Evolutionary conservation across 495 filamentous ascomycete species (phyloP), one percentile per base, ranked within the genome.

Genomic region (Penicillium salamii): DNA sequence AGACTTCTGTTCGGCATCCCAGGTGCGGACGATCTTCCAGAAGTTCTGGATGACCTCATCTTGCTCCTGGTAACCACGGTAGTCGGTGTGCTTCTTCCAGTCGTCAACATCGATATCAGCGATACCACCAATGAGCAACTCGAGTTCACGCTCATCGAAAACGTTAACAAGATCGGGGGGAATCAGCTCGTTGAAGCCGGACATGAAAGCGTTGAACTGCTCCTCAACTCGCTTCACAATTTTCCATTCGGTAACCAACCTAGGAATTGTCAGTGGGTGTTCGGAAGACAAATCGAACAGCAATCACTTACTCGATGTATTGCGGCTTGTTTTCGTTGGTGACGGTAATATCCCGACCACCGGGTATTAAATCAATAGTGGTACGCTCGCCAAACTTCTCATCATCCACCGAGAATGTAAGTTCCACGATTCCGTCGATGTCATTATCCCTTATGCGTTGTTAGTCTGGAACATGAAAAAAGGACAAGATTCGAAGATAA

Each of bases 51-150:
- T 95, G 24, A 97, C 95, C 62, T 96, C 89, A 66, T 97, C 95
- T 43, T 82, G 84, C 70, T 99, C 93, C 32, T 95, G 96, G 75
- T 99, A 99, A n/a, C 93, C 93, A 51, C 93, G 84, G 72, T 99
- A 99, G 65, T 99, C 93, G n/a, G 93, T 99, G 73, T 99, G 93
- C 75, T 99, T 99, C 85, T 99, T 99, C 93, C 93, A 99, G 69
- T 99, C 93, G 40, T 97, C 93, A 15, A 99, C 95, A 61, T 99
- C 93, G 58, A 99, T 99, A 67, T 99, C 93, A 36, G 93, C 95
- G 63, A 99, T 99, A 78, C 93, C 93, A 53, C 93, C 93, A 65
- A 99, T 97, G 54, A 99, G 76, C 57, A 99, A 72, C 69, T 99
- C 93, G 40, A 99, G 75, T 67, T 99, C 93, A 47, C 93, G 87